A percentile compares a stretch with the other conserved stretches of the same genome.
Conservation (phyloP, 257 asterid species). For the Capsicum rhomboideum region DNA sequence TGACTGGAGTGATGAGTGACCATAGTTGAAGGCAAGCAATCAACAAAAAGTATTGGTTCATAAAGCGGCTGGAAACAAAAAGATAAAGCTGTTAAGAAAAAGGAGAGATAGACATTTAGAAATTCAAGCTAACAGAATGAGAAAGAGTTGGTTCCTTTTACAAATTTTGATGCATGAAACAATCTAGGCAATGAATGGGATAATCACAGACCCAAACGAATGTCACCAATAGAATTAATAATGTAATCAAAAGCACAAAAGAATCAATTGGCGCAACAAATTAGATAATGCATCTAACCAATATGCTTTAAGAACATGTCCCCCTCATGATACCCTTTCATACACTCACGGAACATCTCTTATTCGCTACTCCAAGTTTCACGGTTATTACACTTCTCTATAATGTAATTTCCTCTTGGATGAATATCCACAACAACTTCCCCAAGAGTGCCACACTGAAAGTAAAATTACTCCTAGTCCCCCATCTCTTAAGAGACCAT, state of each 20-base stretch:
- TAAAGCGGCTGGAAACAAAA: conserved; percentile 76
- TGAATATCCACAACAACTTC: neutral
- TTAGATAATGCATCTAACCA: neutral
- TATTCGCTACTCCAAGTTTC: neutral
- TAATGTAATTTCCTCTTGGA: neutral
- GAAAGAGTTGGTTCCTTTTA: neutral
- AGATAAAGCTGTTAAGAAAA: conserved; percentile 16
- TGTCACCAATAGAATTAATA: neutral
- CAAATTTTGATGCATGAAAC: neutral
- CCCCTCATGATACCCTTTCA: neutral
- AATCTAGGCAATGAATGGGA: neutral
- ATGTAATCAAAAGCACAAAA: neutral
- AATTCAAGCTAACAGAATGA: neutral
- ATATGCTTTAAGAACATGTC: neutral
- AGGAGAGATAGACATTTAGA: neutral
- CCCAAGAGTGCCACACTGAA: neutral
- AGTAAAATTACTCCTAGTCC: neutral
- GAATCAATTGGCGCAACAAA: neutral
- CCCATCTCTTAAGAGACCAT: neutral
- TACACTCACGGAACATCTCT: neutral
- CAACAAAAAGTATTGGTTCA: conserved; percentile 98
- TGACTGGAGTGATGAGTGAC: conserved; percentile 98
- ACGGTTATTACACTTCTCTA: neutral
- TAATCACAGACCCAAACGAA: neutral
- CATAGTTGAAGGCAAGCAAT: conserved; percentile 99